Evolutionary conservation across 2,329 filamentous ascomycete species (phyloP), one percentile per base, ranked within the genome.

Genomic region (Hypoxylon sp.): DNA sequence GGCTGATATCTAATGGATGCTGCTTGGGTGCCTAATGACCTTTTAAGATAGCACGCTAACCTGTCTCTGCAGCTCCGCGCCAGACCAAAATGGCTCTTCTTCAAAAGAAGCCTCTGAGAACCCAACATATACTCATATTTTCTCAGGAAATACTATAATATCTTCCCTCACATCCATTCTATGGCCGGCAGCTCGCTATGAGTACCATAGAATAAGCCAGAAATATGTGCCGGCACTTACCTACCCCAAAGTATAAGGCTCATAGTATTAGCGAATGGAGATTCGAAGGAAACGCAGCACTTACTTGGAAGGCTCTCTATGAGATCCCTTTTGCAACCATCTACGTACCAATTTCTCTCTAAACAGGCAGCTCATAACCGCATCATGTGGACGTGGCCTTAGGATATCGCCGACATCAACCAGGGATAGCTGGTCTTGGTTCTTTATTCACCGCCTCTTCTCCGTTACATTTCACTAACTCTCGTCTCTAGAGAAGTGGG

Each of bases 371-470:
- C 39, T 44, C 39, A 8, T 17, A 44, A 21, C n/a, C 21, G 27
- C 15, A 29, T n/a, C 21, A 31, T 29, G 19, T 44, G 13, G 3
- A 21, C 7, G 21, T 29, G 46, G 2, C 46, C 15, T 50, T 50
- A 15, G 21, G 21, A 27, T n/a, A 31, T 10, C 27, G 46, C 27
- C 15, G 46, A 31, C 21, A n/a, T 15, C 21, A 50, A 27, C 15
- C 21, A 29, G 15, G 46, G 15, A 50, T 50, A 24, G 19, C 2
- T 21, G 7, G 13, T 19, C 24, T 50, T 29, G 15, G 11, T 29
- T 46, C 42, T 13, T 50, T 29, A 17, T 31, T 29, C 46, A 50
- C 46, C 46, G 46, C 46, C 46, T 50, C 46, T 50, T 50, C 10
- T 44, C 39, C 19, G 39, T 7, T 17, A 44, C 39, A 6, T 44